phyloP scores from a whole-genome alignment of 495 filamentous ascomycete genomes.

The Aspergillus ellipticus region DNA sequence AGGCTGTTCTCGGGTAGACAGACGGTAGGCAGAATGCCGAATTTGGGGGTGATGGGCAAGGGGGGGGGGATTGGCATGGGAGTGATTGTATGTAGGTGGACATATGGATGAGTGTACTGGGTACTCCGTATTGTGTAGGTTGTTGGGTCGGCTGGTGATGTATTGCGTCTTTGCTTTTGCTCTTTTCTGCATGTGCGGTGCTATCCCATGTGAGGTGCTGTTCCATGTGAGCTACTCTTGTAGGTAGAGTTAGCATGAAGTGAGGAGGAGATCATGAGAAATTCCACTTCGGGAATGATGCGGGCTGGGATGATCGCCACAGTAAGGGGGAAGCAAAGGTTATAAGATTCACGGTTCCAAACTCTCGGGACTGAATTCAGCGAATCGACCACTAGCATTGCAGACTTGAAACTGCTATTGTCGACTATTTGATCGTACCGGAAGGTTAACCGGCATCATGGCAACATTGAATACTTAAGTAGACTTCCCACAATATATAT shows the following conservation, averaged over 20 bases:
- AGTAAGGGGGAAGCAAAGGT: background rate
- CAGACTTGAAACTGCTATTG: background rate
- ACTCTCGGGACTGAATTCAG: background rate
- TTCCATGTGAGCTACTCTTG: too few species aligned
- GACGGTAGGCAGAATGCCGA: too few species aligned
- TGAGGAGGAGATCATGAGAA: too few species aligned
- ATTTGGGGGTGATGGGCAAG: too few species aligned
- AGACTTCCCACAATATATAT: too few species aligned
- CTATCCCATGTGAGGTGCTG: background rate
- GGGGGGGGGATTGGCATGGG: too few species aligned
- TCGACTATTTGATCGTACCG: background rate
- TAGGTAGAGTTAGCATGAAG: too few species aligned
- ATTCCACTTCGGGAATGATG: background rate
- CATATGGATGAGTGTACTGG: too few species aligned
- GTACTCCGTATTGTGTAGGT: too few species aligned
- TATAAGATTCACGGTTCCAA: background rate
- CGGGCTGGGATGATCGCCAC: background rate
- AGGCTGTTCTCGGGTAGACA: too few species aligned
- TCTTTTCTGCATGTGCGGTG: background rate
- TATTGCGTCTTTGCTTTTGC: background rate
- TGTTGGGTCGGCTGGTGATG: too few species aligned
- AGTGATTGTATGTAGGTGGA: too few species aligned
- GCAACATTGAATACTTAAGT: background rate
- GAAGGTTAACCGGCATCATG: background rate
- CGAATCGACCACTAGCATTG: background rate